Evolutionary conservation across 2,329 filamentous ascomycete genomes (phyloP).

Genomic region (Drechslerella dactyloides): DNA sequence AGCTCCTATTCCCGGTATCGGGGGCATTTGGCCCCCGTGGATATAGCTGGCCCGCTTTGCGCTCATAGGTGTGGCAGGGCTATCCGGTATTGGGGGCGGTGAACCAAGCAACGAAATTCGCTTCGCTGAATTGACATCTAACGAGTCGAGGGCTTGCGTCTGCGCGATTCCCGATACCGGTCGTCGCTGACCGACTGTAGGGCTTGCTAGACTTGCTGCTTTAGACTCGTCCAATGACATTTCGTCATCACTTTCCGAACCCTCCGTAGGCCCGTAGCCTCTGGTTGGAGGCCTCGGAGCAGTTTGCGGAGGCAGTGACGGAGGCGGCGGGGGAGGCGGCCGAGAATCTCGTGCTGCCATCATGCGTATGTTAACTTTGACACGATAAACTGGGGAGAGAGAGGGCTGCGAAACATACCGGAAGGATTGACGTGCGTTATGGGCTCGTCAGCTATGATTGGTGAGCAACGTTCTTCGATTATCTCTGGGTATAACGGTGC

Average conservation of each 20-base stretch:
- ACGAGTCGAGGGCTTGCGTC: constrained; percentile 54
- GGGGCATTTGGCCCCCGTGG: constrained; percentile 53
- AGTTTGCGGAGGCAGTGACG: constrained; percentile 57
- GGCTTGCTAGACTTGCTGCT: constrained; percentile 56
- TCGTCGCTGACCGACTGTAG: constrained; percentile 15
- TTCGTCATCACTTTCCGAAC: constrained; percentile 89
- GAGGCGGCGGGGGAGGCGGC: constrained; percentile 56
- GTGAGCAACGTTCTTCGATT: constrained; percentile 4
- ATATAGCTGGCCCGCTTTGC: constrained; percentile 54
- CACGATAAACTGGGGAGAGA: background rate
- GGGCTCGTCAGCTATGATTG: constrained; percentile 24
- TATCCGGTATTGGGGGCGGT: constrained; percentile 67
- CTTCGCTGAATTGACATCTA: constrained; percentile 23
- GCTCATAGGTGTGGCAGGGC: constrained; percentile 59
- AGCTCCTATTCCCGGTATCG: constrained; percentile 56
- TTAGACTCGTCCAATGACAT: constrained; percentile 66
- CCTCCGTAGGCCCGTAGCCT: constrained; percentile 60
- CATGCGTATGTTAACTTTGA: constrained; percentile 1
- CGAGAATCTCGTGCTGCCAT: constrained; percentile 57
- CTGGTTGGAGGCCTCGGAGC: constrained; percentile 42
- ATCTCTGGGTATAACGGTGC: background rate
- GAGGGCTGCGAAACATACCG: constrained; percentile 7
- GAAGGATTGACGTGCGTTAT: constrained; percentile 3
- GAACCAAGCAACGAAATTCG: constrained; percentile 45
- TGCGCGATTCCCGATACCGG: constrained; percentile 58